Evolutionary conservation across 2,329 filamentous ascomycete species (phyloP), one percentile per base, ranked within the genome.

Genomic region (Rhynchosporium graminicola): DNA sequence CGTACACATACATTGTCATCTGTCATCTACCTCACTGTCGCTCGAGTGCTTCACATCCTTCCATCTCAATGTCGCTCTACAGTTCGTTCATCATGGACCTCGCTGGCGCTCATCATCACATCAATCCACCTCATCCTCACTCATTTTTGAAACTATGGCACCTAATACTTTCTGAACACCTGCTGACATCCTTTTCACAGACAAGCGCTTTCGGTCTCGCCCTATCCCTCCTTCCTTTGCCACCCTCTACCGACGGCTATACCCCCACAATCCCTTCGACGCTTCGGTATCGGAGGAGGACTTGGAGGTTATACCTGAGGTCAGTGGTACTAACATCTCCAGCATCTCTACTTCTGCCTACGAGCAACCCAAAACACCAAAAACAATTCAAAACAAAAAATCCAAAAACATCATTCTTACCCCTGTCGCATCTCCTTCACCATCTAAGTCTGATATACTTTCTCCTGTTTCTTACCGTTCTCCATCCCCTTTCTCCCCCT

Each of bases 341-440:
- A 20, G 20, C 47, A 50, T 50, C 31, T 33, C 47, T 29, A 6
- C 47, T 50, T 50, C 47, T 33, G 47, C 47, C 47, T 50, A 50
- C 47, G 47, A 50, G 47, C 47, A 50, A 31, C 28, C 47, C 29
- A 26, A 50, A 50, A 50, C 29, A 12, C 47, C 47, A 50, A 50
- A 50, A 50, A 50, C 47, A 50, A 50, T 50, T 50, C 26, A 50
- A 50, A 50, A 50, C 20, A 5, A 10, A 50, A 50, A 50, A 50
- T 36, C 47, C 12, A 50, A 50, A 50, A 50, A 50, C 29, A 50
- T 15, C 12, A 50, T 50, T 50, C 46, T 26, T 48, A n/a, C 26
- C 46, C 46, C 46, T 29, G 46, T 48, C 12, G 46, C 26, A 31
- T 48, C 46, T 50, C 29, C 47, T 36, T 50, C 47, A 50, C 28